Base-by-base conservation (phyloP, 768 basidiomycete species). In the Boletellus ananiceps region DNA sequence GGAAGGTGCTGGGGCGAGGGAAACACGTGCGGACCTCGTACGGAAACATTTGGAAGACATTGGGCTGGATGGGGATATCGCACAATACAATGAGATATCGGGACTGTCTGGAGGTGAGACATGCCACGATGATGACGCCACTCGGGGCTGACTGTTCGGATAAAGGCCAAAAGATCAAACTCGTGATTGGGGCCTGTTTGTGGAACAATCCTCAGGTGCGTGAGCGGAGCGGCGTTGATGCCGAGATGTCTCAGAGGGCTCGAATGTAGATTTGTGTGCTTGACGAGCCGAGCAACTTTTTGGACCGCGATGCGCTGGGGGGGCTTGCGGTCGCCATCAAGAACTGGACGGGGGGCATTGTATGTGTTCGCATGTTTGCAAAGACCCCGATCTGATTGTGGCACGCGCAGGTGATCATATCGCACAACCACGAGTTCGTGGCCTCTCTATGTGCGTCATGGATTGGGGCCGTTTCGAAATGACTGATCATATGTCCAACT, bases 61-160 rank as follows among this genome's bases (percentile, higher is more conserved):
- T 57, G 95, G 94, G 32, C 77, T 98, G 34, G 92, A 97, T 71
- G 94, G 94, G 37, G 92, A 97, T 72, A 97, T 97, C 52, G 94
- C 94, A 11, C 92, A 96, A 69, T 97, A 98, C 71, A 95, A 96
- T 63, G 94, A 98, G 71, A 93, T 97, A 63, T 81, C 82, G 32
- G 94, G 95, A 34, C 73, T 97, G 39, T 94, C 91, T 15, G 95
- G 95, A 69, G 94, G 93, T 84, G 64, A 57, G 73, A 54, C 15
- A 35, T 49, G 43, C 12, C 52, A 18, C 45, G 39, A 35, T 38
- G 43, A 48, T 58, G 58, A 45, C 49, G 32, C 37, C 33, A 50
- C 19, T 19, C 21, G 50, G 39, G 38, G 46, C 27, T 59, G 47
- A 54, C 52, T 46, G 45, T 43, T 53, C 25, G 50, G 47, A n/a